phyloP scores from a whole-genome alignment of 2,329 filamentous ascomycete species.

The Xylaria sp. region DNA sequence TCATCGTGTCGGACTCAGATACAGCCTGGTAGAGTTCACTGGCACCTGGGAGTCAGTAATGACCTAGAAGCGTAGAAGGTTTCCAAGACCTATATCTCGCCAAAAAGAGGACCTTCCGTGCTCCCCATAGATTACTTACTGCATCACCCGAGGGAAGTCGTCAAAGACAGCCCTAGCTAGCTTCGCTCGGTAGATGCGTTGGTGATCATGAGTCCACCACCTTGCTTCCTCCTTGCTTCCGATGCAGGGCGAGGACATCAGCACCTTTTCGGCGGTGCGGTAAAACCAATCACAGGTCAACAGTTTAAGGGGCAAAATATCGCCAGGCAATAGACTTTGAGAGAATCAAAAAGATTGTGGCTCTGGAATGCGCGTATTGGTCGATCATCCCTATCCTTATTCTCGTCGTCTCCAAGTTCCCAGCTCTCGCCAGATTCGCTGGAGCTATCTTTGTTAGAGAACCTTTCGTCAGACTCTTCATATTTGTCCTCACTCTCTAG shows the following conservation, averaged over 20 bases:
- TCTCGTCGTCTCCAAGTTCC: not conserved
- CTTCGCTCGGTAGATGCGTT: conserved; percentile 20
- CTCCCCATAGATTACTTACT: conserved; percentile 12
- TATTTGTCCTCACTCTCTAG: conserved; percentile 6
- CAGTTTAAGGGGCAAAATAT: conserved; percentile 49
- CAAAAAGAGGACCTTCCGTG: not conserved
- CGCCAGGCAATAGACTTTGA: conserved; percentile 51
- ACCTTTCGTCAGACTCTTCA: not conserved
- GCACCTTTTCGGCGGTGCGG: conserved; percentile 36
- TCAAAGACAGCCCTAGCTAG: conserved; percentile 28
- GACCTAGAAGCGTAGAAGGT: not conserved
- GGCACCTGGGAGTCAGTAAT: conserved; percentile 9
- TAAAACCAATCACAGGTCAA: conserved; percentile 50
- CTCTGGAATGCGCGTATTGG: conserved; percentile 20
- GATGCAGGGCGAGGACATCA: conserved; percentile 10
- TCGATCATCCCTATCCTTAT: conserved; percentile 5
- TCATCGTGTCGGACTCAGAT: conserved; percentile 33
- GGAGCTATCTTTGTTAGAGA: not conserved
- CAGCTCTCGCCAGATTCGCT: not conserved
- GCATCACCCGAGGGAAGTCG: conserved; percentile 41
- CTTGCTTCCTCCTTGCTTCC: not conserved
- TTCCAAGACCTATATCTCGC: not conserved
- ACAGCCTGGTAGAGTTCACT: conserved; percentile 44
- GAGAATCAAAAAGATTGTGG: conserved; percentile 37
- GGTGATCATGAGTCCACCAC: conserved; percentile 22